Base-by-base conservation (phyloP, 139 green algal species). In the Volvox reticuliferus region DNA sequence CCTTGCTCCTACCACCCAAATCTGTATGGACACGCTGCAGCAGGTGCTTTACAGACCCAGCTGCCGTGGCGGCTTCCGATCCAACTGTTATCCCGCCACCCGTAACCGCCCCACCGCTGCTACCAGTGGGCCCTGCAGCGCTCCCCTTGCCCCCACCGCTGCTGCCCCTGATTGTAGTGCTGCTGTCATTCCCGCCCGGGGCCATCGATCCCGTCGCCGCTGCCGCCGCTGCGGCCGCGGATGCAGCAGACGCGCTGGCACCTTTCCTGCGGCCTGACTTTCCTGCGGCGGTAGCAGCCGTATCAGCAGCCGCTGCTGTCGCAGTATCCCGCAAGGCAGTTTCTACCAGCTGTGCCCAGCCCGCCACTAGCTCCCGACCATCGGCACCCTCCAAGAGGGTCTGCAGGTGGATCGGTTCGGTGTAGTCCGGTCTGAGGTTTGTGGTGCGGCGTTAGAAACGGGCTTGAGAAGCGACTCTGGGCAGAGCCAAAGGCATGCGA, bases 11-110 rank as follows among this genome's bases (percentile, higher is more conserved):
- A 9, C 85, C 85, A 6, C 84, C 86, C 55, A 90, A 30, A 50
- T 90, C 86, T 24, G 86, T 90, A 61, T 84, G 75, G 22, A 90
- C 75, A 0, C 75, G 73, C 86, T 90, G 86, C 75, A 90, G 75
- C 50, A 90, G 85, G 77, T 93, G 90, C 90, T 93, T 89, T 0
- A 79, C 88, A 32, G 88, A 63, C 22, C 44, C 80, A 2, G 50
- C 80, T 21, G 65, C 62, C 13, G 37, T 79, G 3, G 33, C 79
- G 18, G 63, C 44, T 55, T 79, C 65, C 67, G 30, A 71, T 26
- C 35, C 44, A 55, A 55, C 9, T 55, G 44, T 55, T 9, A 9
- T 55, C 9, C 44, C 44, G 44, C 44, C 32, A 44, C 78, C 67
- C 68, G 86, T 73, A 28, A 22, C 89, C 67, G 71, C 69, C 62